Conservation (phyloP, 768 basidiomycete species). For the Erythrobasidium yunnanense region DNA sequence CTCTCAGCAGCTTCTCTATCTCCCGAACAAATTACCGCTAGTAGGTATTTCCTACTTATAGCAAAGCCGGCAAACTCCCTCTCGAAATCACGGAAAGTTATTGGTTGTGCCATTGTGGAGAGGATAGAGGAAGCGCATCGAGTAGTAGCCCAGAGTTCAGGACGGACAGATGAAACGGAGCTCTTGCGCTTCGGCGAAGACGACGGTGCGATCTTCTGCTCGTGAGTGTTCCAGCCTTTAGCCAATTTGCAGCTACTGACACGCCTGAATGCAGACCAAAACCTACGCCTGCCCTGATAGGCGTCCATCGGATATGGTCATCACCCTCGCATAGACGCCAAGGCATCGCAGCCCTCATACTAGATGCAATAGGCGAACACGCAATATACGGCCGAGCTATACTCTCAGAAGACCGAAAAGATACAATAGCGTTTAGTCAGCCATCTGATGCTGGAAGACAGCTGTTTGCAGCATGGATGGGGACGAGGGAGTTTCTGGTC, state of each 20-base stretch:
- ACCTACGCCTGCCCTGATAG: slow-evolving; percentile 30
- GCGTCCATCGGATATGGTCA: slow-evolving; percentile 37
- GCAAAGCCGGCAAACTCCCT: neutral
- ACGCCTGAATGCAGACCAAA: slow-evolving; percentile 20
- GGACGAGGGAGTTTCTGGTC: slow-evolving; percentile 26
- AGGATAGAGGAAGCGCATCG: slow-evolving; percentile 29
- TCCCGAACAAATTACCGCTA: neutral
- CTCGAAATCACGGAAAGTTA: slow-evolving; percentile 7
- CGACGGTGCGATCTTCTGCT: slow-evolving; percentile 32
- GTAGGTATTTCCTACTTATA: neutral
- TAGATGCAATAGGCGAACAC: slow-evolving; percentile 22
- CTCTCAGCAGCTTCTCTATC: neutral
- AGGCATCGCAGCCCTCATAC: slow-evolving; percentile 28
- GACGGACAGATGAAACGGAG: neutral
- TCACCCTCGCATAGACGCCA: slow-evolving; percentile 24
- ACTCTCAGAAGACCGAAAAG: neutral
- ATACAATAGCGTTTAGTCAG: slow-evolving; percentile 31
- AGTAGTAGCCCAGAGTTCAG: slow-evolving; percentile 12
- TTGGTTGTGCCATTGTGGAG: slow-evolving; percentile 32
- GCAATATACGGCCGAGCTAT: slow-evolving; percentile 33
- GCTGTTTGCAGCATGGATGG: slow-evolving; percentile 34
- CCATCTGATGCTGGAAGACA: slow-evolving; percentile 39
- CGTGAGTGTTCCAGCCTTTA: slow-evolving; percentile 20
- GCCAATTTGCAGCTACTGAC: neutral
- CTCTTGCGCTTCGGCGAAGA: slow-evolving; percentile 32